Evolutionary conservation across 2,329 filamentous ascomycete genomes (phyloP), one percentile per base, ranked within the genome.

Genomic region (Colletotrichum sp.): DNA sequence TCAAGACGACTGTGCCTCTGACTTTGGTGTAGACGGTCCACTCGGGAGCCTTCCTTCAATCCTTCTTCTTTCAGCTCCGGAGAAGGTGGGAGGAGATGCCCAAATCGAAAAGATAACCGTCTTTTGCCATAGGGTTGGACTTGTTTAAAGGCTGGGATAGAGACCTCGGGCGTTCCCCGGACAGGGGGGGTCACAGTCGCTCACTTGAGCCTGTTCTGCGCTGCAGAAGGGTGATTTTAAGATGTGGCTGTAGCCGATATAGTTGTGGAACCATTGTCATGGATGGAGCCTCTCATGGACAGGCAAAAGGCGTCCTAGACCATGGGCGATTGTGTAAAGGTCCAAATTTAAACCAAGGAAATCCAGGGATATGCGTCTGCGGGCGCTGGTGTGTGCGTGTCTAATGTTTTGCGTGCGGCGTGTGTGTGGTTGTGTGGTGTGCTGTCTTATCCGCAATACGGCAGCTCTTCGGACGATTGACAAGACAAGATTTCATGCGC

Each of bases 241-340:
- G 64, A 73, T 76, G 74, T 73, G 71, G 64, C 70, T 34, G 70
- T 69, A 74, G 74, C 74, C 70, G 74, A 73, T 60, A 65, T 64
- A 64, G 57, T 69, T n/a, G 74, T 76, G 70, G 74, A 55, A 39
- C 70, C 64, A 36, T 49, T 44, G 69, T 49, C 63, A 72, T 72
- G 69, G 73, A 57, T 72, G 55, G 24, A n/a, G 49, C 32, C 66
- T 57, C 72, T 62, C 59, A 49, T 36, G 59, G n/a, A 71, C 30
- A 71, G 12, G 68, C 55, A 44, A 44, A 71, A 65, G 62, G 44
- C 24, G 44, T 64, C 44, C 59, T 24, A 32, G 36, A 65, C 21
- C 57, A n/a, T 52, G 60, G 66, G 52, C 21, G 66, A 34, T 59
- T 26, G 66, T 21, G 24, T 68, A 52, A 62, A 62, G 62, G 32